Base-by-base conservation (phyloP, 257 asterid species). In the Prunella vulgaris region DNA sequence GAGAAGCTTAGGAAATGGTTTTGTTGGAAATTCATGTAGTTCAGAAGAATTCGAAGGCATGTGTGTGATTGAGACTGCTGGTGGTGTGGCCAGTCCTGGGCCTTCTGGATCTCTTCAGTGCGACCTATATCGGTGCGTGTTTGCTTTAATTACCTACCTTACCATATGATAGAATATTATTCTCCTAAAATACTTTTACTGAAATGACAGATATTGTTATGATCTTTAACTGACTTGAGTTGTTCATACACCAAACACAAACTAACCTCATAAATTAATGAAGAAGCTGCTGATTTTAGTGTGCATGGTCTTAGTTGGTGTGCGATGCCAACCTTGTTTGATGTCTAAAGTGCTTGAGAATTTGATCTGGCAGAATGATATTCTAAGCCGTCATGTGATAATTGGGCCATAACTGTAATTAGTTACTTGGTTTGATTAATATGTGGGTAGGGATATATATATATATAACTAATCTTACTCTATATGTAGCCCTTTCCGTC, bases 41-140 rank as follows among this genome's bases (percentile, higher is more conserved):
- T 17, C 56, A 30, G 80, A 52, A 37, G 88, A 79, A 65, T 21
- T 63, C 56, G 82, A 81, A 46, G 86, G 74, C 42, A 74, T 91
- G 87, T 86, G 88, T 76, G 84, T 91, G 74, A 80, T 91, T 62
- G 99, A 94, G 83, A 94, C 97, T 76, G 97, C 99, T 51, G 99
- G 99, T 59, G 99, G 99, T 3, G 97, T 91, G 66, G 97, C 97
- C 57, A 94, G 99, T 78, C 99, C 99, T 3, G 97, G 97, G 13
- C 97, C 97, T 5, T 86, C 97, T 7, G 97, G 96, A 53, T 70
- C 97, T 49, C 97, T 91, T 60, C 97, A 94, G 65, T 94, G 97
- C 18, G 99, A 94, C 79, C 76, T 94, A 37, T 94, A 86, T 54
- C 81, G 97, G 97, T 93, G 56, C 14, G 90, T 68, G 60, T 49